Evolutionary conservation across 2,329 filamentous ascomycete species (phyloP), one percentile per base, ranked within the genome.

Genomic region (Arthroderma uncinatum): DNA sequence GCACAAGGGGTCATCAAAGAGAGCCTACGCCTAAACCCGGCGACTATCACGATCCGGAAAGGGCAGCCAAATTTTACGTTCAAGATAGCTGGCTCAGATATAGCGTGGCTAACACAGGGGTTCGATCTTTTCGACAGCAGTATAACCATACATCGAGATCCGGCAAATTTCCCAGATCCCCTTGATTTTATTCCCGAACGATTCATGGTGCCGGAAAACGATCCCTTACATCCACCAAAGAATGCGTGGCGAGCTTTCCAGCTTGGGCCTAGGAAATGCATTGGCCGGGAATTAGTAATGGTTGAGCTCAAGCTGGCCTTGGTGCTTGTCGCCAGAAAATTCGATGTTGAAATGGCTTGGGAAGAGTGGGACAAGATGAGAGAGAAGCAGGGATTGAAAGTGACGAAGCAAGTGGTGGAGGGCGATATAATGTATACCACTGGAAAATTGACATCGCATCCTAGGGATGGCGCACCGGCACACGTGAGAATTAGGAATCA

Each of bases 1-100:
- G 80, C 78, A 0, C 70, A 71, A 1, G 79, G 78, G 19, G 73
- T 81, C 1, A 74, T 81, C 59, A 79, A 80, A 57, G 81, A 83
- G 64, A 72, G 73, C 0, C 70, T 83, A 1, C 73, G 80, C 0
- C 62, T 82, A 21, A 78, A 75, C 61, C 77, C 79, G 0, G 73
- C 79, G 53, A 63, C 53, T 58, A n/a, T 62, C 48, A 19, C 54
- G 56, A 37, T 58, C 1, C 40, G 54, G 21, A 28, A 14, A 40
- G 37, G 37, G 16, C 12, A 40, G 16, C 37, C 37, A 3, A 10
- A 40, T 40, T 14, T n/a, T 19, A 14, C 12, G 3, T 19, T n/a
- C 12, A n/a, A n/a, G 14, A 14, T 19, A n/a, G 12, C 37, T 4
- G 37, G 37, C 37, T 40, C 12, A n/a, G 12, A 19, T 10, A 40